Evolutionary conservation across 2,329 filamentous ascomycete genomes (phyloP), one percentile per base, ranked within the genome.

Genomic region (Bipolaris zeicola): DNA sequence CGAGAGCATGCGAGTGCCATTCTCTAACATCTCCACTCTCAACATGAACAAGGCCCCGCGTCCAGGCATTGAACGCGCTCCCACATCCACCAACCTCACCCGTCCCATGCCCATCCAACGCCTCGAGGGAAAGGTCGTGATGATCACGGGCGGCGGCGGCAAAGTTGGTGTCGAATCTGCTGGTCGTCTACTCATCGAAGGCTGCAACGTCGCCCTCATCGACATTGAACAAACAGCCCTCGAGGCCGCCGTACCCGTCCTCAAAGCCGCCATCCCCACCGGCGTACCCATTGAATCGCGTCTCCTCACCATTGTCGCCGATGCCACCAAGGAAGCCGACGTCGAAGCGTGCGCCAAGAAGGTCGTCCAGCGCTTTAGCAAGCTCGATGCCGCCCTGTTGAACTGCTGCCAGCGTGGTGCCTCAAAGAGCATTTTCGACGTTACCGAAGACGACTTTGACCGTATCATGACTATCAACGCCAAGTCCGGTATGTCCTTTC

Each of bases 381-480:
- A 55, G 33, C 39, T 75, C 22, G 72, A 75, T 34, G 64, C 63
- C 24, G 70, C 66, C 5, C 60, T 73, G 22, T 43, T 73, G 42
- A 71, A 71, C 37, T 70, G 68, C 8, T 67, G 67, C 37, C 61
- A 68, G n/a, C 58, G 63, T 22, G 68, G 68, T 8, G 58, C 61
- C 33, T 60, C 61, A 11, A 72, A 72, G 38, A 71, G 66, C 46
- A 60, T 78, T 28, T 66, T 77, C n/a, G 75, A 78, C 33, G 74
- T 72, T 8, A 69, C 61, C 10, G 73, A 69, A 42, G 71, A 76
- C 33, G 68, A 71, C 20, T 78, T 70, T 51, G 72, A 77, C 36
- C 63, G 64, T 37, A 66, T 77, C 16, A 77, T 78, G 70, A 56
- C 62, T 10, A 67, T 75, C 16, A 78, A 78, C 43, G 71, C 73